Evolutionary conservation across 2,329 filamentous ascomycete species (phyloP).

Genomic region (Verticillium zaregamsianum): DNA sequence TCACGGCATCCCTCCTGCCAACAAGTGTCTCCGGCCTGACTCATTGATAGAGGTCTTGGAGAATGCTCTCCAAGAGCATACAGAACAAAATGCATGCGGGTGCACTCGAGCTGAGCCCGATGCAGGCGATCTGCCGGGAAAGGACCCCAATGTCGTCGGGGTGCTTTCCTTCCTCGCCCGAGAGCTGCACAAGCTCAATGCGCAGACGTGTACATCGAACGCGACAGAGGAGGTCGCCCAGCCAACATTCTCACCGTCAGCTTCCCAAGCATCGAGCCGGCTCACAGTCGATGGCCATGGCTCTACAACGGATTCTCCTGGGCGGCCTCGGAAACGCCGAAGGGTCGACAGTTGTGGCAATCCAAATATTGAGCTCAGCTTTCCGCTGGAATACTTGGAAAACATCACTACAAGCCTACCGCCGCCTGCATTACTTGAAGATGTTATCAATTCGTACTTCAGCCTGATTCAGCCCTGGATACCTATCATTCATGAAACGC

Average conservation of each 20-base stretch:
- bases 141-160: slow-evolving; percentile 12
- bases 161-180: slow-evolving; percentile 14
- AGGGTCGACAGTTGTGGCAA: slow-evolving; percentile 19
- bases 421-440: slow-evolving; percentile 10
- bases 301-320: slow-evolving; percentile 6
- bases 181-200: slow-evolving; percentile 15
- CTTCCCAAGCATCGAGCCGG: slow-evolving; percentile 3
- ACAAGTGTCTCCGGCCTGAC: background rate
- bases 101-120: background rate
- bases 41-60: slow-evolving; percentile 7
- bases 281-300: slow-evolving; percentile 1
- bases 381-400: slow-evolving; percentile 16
- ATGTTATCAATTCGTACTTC: slow-evolving; percentile 25
- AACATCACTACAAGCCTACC: slow-evolving; percentile 20
- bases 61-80: slow-evolving; percentile 8
- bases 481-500: slow-evolving; percentile 28
- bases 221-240: background rate
- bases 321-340: slow-evolving; percentile 12
- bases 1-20: background rate
- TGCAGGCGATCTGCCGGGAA: background rate
- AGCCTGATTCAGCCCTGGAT: slow-evolving; percentile 35
- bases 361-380: slow-evolving; percentile 14
- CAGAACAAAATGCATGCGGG: background rate
- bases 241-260: slow-evolving; percentile 4
- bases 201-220: background rate